These are phyloP conservation scores for Eucalyptus dawsonii DNA, from an alignment of 345 rosid genomes.

Conservation along the genomic window DNA sequence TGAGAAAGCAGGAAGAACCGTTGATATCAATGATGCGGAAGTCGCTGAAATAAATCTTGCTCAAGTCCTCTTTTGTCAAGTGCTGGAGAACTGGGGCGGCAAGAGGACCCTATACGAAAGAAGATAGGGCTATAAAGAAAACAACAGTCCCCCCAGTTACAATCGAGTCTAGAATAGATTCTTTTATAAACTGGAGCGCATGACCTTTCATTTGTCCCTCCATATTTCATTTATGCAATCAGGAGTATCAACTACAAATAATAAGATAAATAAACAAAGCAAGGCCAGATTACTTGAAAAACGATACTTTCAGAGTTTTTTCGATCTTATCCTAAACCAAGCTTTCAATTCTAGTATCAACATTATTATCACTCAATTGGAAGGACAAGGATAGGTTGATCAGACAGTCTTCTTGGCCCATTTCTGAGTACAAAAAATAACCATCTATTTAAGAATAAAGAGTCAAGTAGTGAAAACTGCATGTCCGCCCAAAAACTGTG, in stretches of 20 bases:
- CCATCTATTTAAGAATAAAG: background rate
- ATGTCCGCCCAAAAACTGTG: background rate
- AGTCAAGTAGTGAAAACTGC: background rate
- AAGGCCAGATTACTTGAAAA: background rate
- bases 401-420: background rate
- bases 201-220: background rate
- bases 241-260: background rate
- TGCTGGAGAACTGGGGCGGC: conserved; percentile 86
- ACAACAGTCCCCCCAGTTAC: background rate
- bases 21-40: conserved; percentile 76
- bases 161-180: background rate
- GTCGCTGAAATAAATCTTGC: conserved; percentile 88
- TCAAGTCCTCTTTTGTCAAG: conserved; percentile 77
- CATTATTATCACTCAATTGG: background rate
- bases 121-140: background rate
- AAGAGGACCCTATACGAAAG: conserved; percentile 76
- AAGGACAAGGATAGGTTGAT: background rate
- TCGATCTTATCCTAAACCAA: background rate
- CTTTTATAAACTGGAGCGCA: background rate
- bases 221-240: background rate
- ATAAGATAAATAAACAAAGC: background rate
- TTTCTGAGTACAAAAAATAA: background rate
- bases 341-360: background rate
- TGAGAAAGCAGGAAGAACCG: conserved; percentile 73
- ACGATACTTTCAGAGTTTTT: background rate